phyloP scores from a whole-genome alignment of 2,329 filamentous ascomycete genomes.

The Aspergillus calidoustus region DNA sequence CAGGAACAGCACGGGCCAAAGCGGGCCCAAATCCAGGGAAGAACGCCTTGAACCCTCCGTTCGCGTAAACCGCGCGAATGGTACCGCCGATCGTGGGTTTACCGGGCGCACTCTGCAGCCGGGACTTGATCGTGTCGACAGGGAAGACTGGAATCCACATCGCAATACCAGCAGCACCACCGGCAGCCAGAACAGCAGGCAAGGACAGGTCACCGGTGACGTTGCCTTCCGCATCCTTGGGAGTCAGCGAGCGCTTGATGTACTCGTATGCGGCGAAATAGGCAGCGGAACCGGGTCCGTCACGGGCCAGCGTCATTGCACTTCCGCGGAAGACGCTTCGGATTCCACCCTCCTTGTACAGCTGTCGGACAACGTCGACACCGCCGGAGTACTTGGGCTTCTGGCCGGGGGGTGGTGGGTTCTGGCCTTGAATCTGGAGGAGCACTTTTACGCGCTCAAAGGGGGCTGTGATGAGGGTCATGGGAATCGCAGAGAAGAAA shows the following conservation, averaged over 20 bases:
- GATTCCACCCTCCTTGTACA: conserved; percentile 89
- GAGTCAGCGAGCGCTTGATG: conserved; percentile 85
- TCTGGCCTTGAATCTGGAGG: conserved; percentile 66
- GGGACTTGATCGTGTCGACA: conserved; percentile 93
- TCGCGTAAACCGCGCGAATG: conserved; percentile 79
- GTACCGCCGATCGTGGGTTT: conserved; percentile 80
- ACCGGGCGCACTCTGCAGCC: conserved; percentile 88
- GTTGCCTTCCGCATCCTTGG: conserved; percentile 75
- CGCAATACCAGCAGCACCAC: conserved; percentile 87
- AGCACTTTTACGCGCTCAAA: conserved; percentile 99
- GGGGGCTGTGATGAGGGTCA: conserved; percentile 97
- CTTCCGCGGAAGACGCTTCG: conserved; percentile 91
- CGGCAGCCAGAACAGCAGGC: conserved; percentile 80
- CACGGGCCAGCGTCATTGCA: conserved; percentile 87
- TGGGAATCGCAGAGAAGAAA: conserved; percentile 96
- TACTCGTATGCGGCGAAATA: conserved; percentile 99
- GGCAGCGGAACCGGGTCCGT: conserved; percentile 88
- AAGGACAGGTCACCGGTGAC: conserved; percentile 79
- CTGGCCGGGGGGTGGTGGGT: conserved; percentile 61
- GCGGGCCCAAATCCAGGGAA: conserved; percentile 97
- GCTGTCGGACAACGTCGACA: conserved; percentile 86
- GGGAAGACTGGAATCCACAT: conserved; percentile 99
- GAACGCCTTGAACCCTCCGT: conserved; percentile 86
- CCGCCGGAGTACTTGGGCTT: conserved; percentile 91
- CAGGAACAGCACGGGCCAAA: conserved; percentile 87